Evolutionary conservation across 208 protist genomes (phyloP).

Genomic region (Leishmania gerbilli): DNA sequence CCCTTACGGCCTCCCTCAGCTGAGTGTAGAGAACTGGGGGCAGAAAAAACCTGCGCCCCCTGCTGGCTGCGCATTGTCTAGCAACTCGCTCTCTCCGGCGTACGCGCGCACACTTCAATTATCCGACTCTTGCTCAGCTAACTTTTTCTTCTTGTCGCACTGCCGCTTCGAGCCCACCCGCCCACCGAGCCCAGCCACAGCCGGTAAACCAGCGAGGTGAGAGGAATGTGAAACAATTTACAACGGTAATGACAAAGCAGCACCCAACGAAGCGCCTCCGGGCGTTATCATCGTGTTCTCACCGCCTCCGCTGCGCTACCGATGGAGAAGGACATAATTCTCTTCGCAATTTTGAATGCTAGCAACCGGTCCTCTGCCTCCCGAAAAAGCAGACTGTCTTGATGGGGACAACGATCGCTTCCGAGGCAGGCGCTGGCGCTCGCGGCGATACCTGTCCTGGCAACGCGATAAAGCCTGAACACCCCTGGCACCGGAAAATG

Average conservation of each 20-base stretch:
- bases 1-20: neutral
- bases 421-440: neutral
- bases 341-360: too few relatives aligned
- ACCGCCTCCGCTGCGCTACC: too few relatives aligned
- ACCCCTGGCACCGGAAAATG: neutral
- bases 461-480: neutral
- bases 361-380: neutral
- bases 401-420: neutral
- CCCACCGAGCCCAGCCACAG: neutral
- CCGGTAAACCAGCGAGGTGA: too few relatives aligned
- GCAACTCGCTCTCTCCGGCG: neutral
- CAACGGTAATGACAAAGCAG: too few relatives aligned
- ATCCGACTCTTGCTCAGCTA: neutral
- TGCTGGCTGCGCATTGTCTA: neutral
- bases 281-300: too few relatives aligned
- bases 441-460: neutral
- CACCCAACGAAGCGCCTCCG: too few relatives aligned
- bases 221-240: too few relatives aligned
- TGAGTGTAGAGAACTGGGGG: neutral
- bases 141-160: neutral
- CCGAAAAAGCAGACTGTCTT: neutral
- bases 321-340: too few relatives aligned
- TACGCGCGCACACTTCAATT: neutral
- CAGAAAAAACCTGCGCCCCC: neutral
- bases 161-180: neutral